Evolutionary conservation across 768 basidiomycete genomes (phyloP).

Genomic region (Rhodotorula kratochvilovae): DNA sequence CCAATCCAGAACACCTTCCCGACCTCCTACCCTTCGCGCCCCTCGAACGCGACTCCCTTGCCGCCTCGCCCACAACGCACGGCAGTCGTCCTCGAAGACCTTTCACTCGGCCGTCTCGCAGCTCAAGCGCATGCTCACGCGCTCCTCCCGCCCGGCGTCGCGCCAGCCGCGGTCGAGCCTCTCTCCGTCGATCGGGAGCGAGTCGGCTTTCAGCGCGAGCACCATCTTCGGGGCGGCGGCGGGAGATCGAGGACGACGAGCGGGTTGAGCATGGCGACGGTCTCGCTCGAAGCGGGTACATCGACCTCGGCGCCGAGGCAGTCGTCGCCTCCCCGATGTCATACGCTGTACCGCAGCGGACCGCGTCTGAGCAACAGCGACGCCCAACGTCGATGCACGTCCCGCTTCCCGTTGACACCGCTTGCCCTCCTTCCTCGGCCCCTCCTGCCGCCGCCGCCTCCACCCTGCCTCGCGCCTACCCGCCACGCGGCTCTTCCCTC

Average conservation of each 20-base stretch:
- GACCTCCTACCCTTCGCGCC: not conserved
- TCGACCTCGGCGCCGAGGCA: not conserved
- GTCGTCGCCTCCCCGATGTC: not conserved
- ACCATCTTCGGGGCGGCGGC: not conserved
- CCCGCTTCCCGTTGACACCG: not conserved
- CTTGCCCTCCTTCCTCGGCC: no score
- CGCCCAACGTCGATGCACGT: not conserved
- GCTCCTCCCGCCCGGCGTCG: not conserved
- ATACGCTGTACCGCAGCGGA: not conserved
- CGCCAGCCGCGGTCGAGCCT: not conserved
- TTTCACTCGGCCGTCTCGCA: not conserved
- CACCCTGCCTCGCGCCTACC: not conserved
- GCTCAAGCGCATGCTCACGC: conserved; percentile 8
- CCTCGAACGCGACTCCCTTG: not conserved
- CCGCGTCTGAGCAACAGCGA: no score
- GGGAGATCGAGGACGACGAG: not conserved
- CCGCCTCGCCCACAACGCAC: not conserved
- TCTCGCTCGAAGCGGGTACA: not conserved
- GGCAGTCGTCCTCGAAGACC: not conserved
- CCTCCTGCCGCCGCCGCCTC: not conserved
- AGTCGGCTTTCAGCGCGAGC: not conserved
- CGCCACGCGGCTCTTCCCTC: not conserved
- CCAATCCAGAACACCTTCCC: no score
- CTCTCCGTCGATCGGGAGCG: not conserved
- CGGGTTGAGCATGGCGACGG: not conserved